Percentiles rank a stretch among this genome's conserved stretches.
These are phyloP conservation scores for Mycena galopus DNA, from an alignment of 768 basidiomycete species.

Conservation along the genomic window DNA sequence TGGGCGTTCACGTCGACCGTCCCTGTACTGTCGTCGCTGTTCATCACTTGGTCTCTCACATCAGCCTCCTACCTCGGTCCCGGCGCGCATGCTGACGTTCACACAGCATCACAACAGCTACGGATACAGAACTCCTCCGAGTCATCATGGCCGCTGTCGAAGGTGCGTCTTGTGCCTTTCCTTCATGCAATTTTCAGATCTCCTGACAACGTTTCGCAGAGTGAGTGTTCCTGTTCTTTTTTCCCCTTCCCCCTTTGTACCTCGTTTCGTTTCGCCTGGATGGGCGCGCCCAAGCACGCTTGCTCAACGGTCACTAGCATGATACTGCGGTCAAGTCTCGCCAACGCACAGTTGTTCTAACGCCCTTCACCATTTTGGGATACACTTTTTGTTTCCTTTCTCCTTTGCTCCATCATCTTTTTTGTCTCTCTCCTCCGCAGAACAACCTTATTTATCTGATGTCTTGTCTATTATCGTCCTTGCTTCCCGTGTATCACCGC, in stretches of 20 bases:
- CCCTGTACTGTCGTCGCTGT: no score
- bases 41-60: no score
- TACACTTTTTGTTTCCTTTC: constrained; percentile 37
- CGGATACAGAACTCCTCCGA: constrained; percentile 88
- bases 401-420: constrained; percentile 1
- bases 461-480: constrained; percentile 38
- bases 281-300: constrained; percentile 15
- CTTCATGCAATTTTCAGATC: no score
- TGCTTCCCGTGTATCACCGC: constrained; percentile 31
- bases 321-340: constrained; percentile 74
- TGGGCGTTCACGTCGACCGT: no score
- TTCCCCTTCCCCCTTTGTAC: constrained; percentile 41
- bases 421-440: neutral
- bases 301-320: constrained; percentile 61
- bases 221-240: constrained; percentile 66
- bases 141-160: constrained; percentile 97
- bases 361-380: constrained; percentile 29
- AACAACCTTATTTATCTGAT: constrained; percentile 42
- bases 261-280: constrained; percentile 29
- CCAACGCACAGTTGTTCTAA: constrained; percentile 75
- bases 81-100: constrained; percentile 31
- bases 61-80: no score
- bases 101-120: constrained; percentile 86
- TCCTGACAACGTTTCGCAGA: constrained; percentile 55
- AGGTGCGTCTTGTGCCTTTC: constrained; percentile 66